Base-by-base conservation (phyloP, 2,329 filamentous ascomycete species). In the Fusarium mexicanum region DNA sequence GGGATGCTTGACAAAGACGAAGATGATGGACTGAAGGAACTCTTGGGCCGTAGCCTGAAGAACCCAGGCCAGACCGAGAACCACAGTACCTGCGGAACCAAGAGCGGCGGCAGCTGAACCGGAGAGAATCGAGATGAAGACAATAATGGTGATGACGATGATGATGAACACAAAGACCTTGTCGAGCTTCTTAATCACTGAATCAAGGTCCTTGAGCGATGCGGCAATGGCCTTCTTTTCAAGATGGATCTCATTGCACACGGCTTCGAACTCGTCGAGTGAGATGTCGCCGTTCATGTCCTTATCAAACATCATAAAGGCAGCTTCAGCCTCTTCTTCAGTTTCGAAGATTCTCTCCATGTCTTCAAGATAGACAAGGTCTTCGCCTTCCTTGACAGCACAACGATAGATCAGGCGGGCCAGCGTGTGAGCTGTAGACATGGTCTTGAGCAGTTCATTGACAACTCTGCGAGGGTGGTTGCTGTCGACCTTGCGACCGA, bases 251-350 rank as follows among this genome's bases (percentile, higher is more conserved):
- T 98, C 96, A 59, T 97, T 95, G 83, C 94, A 97, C 31, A 97
- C 95, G 29, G 94, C 91, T 82, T 98, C 95, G 29, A 98, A 89
- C 81, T 98, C 96, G 78, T 98, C 94, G 90, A 98, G 95, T 2
- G 94, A 97, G 57, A 98, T 97, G 79, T 98, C 96, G 8, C 95
- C 96, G 73, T 98, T 98, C 85, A 98, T 90, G 78, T 98, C 96
- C 80, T 96, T 97, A 84, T 98, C 96, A 76, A 98, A 98, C 86
- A 98, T 95, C 76, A 88, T 87, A 78, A 98, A 98, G 1, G 95
- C 95, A 6, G 93, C 93, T 61, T 96, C 93, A 2, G 95, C 94
- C 80, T 98, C 96, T 20, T 98, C 95, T 24, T 92, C 88, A 31
- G 92, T 93, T 16, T 92, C 89, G 77, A 98, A 98, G 2, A 94